Evolutionary conservation across 2,329 filamentous ascomycete genomes (phyloP), one percentile per base, ranked within the genome.

Genomic region (Colletotrichum sojae): DNA sequence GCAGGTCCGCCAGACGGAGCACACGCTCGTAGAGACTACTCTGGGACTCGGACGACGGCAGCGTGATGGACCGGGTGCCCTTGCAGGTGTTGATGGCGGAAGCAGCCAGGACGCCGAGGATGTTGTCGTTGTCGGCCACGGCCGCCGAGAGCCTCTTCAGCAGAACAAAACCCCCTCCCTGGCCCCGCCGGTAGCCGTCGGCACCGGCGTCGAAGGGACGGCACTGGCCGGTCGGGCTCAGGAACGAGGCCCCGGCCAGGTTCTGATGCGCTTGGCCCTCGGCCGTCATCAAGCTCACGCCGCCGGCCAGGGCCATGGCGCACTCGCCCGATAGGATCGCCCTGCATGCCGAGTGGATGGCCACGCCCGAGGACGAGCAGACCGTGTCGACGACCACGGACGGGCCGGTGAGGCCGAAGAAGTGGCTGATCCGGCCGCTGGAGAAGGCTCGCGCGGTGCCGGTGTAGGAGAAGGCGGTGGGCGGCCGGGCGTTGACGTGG

Each of bases 181-280:
- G 87, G 0, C 81, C 84, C 2, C 86, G 78, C 8, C 81, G 85
- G 70, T 88, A 89, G 0, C 87, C 87, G 67, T 85, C 80, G 3
- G 75, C 78, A 1, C 9, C 5, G 4, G 60, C 68, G 46, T 80
- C 78, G 49, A 80, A 81, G 0, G 79, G 73, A 63, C 79, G 80
- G 52, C 75, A 79, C 43, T 74, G 69, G 0, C 80, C 80, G 0
- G 77, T 77, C 2, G 73, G 70, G 62, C 75, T 79, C 2, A 78
- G 67, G 36, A 80, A 79, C 2, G 56, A 60, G 1, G 57, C 75
- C 0, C 45, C 71, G 5, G 73, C 71, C 10, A 77, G 71, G 22
- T 64, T 64, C 45, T 64, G 61, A 12, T 43, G 54, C 3, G 39
- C 36, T 13, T n/a, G 54, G 10, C 36, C 36, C 54, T 56, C 53